These are phyloP conservation scores for Cryptosporidium xiaoi DNA, from an alignment of 169 alveolate species.

Conservation along the genomic window DNA sequence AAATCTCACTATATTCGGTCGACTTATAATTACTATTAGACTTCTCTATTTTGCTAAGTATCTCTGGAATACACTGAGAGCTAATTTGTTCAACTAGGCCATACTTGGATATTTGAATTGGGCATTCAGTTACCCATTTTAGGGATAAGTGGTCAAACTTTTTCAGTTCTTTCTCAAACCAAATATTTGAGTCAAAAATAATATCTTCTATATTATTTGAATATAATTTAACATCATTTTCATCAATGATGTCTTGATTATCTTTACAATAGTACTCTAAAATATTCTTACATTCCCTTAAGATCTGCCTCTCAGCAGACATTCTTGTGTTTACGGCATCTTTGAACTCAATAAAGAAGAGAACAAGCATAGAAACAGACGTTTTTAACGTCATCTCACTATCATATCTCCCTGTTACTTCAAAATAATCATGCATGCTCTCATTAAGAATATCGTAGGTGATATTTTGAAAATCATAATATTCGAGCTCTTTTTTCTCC, in stretches of 20 bases:
- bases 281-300: constrained; percentile 22
- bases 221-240: neutral
- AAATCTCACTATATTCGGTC: neutral
- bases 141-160: constrained; percentile 32
- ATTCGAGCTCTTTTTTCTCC: constrained; percentile 20
- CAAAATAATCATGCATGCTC: constrained; percentile 20
- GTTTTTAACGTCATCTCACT: constrained; percentile 5
- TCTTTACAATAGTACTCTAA: constrained; percentile 1
- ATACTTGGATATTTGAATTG: constrained; percentile 6
- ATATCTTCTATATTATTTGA: no score
- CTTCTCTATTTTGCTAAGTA: neutral
- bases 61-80: constrained; percentile 40
- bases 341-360: constrained; percentile 42
- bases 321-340: constrained; percentile 16
- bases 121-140: constrained; percentile 61
- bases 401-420: constrained; percentile 47
- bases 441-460: constrained; percentile 16
- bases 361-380: neutral
- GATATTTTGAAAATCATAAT: neutral
- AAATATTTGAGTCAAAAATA: constrained; percentile 24
- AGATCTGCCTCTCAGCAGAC: constrained; percentile 35
- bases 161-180: constrained; percentile 26
- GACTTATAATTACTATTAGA: neutral
- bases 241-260: neutral
- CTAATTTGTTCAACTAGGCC: neutral